A percentile compares a stretch with the other conserved stretches of the same genome.
These are phyloP conservation scores for Prototheca cutis DNA, from an alignment of 163 green algal species.

Conservation along the genomic window DNA sequence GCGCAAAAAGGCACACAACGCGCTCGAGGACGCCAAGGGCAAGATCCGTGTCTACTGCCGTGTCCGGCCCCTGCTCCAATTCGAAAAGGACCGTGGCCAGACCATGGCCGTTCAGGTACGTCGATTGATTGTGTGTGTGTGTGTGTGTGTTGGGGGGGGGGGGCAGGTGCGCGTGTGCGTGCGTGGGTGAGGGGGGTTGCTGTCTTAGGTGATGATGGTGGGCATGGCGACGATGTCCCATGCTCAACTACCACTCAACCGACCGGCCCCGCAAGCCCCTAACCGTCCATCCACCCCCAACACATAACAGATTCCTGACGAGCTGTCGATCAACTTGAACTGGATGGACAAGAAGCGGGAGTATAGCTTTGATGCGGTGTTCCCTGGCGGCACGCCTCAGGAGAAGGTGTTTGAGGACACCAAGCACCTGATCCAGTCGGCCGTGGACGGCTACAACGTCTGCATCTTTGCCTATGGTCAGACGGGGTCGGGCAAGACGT, in stretches of 20 bases:
- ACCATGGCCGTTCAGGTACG: constrained; percentile 44
- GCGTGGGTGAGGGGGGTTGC: too few relatives aligned
- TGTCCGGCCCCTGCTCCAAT: constrained; percentile 74
- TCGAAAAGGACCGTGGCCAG: constrained; percentile 54
- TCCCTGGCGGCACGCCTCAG: constrained; percentile 41
- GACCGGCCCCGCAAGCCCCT: too few relatives aligned
- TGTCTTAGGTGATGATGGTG: too few relatives aligned
- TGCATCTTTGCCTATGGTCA: constrained; percentile 93
- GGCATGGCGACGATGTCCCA: too few relatives aligned
- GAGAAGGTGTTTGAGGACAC: constrained; percentile 92
- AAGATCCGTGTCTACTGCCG: constrained; percentile 90
- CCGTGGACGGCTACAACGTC: constrained; percentile 95
- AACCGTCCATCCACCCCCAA: too few relatives aligned
- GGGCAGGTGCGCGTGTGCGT: too few relatives aligned
- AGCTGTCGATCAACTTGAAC: constrained; percentile 75
- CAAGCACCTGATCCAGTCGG: constrained; percentile 88
- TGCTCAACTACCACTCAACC: too few relatives aligned
- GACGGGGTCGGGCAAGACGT: constrained; percentile 79
- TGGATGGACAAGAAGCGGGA: constrained; percentile 88
- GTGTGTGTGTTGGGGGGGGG: too few relatives aligned
- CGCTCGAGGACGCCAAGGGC: constrained; percentile 79
- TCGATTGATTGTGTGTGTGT: too few relatives aligned
- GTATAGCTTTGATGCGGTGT: constrained; percentile 87
- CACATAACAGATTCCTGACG: constrained; percentile 82
- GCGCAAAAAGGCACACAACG: constrained; percentile 80